phyloP scores from a whole-genome alignment of 164 flowering plant species.

The Warburgia ugandensis region DNA sequence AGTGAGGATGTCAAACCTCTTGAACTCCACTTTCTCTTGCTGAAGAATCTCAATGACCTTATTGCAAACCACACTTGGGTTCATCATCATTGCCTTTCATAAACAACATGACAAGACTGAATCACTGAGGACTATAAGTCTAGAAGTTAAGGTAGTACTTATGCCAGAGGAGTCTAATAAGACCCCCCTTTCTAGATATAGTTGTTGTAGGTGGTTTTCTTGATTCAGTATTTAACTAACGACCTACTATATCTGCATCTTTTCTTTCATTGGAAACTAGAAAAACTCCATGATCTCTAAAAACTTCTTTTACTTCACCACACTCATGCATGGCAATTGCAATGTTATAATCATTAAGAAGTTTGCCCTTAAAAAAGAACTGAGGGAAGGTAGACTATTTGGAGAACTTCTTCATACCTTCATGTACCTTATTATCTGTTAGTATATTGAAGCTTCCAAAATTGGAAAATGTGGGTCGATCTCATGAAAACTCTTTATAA shows the following conservation, averaged over 20 bases:
- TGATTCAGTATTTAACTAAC: too few relatives aligned
- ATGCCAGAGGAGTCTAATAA: constrained; percentile 52
- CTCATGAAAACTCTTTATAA: too few relatives aligned
- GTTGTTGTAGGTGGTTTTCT: background rate
- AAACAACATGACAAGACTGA: constrained; percentile 71
- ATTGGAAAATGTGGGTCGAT: too few relatives aligned
- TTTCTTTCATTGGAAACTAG: constrained; percentile 15
- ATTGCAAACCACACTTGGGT: constrained; percentile 84
- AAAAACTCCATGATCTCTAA: constrained; percentile 55
- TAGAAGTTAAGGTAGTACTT: constrained; percentile 38
- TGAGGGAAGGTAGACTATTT: constrained; percentile 98
- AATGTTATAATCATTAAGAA: constrained; percentile 87
- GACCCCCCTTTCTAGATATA: constrained; percentile 35
- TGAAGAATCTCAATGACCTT: constrained; percentile 79
- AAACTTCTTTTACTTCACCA: constrained; percentile 72
- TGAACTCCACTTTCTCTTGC: constrained; percentile 64
- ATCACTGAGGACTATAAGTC: constrained; percentile 43
- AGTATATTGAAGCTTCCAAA: constrained; percentile 91
- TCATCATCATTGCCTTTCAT: constrained; percentile 90
- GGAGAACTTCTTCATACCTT: constrained; percentile 74
- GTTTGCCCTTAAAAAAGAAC: constrained; percentile 86
- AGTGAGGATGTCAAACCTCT: constrained; percentile 68
- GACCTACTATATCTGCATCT: constrained; percentile 6
- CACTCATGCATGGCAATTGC: constrained; percentile 80
- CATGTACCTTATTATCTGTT: constrained; percentile 70